Base-by-base conservation (phyloP, 139 green algal genomes). In the Haematococcus lacustris region DNA sequence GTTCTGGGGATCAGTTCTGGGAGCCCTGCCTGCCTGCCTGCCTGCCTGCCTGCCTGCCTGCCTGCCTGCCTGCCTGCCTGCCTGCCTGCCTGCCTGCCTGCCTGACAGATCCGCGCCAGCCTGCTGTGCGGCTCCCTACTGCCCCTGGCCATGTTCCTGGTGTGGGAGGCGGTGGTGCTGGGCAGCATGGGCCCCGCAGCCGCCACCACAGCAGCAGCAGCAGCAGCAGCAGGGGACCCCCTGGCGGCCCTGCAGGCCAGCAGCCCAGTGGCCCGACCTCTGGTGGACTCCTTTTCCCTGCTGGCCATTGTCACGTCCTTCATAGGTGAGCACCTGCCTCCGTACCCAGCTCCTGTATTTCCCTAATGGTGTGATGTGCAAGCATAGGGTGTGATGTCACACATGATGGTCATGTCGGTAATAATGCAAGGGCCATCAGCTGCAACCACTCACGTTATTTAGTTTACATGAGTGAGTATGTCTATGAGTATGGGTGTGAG, bases 111-210 rank as follows among this genome's bases (percentile, higher is more conserved):
- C 7, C 74, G 85, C 7, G 68, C 50, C 3, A 83, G 86, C 2
- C 74, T 93, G 1, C 3, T 88, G 1, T 4, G 39, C 30, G 90
- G 90, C 28, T 82, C 76, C 0, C n/a, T 72, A 0, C 47, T 92
- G 7, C 82, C 90, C 0, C 71, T 90, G n/a, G 59, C 73, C 13
- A 94, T 96, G 90, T 96, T 94, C 69, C 26, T 91, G 0, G n/a
- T 76, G 26, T 96, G 90, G 90, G 75, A 92, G 9, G 88, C 79
- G 0, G 88, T 80, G 25, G 78, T 90, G 25, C 82, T 96, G 23
- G 90, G 86, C 0, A 71, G 47, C 13, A 34, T 38, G 59, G 59
- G 32, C 43, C 9, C 9, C 43, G 9, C 17, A 28, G n/a, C 59
- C 17, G 59, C n/a, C 3, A 32, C n/a, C n/a, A 13, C 23, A 4